Evolutionary conservation across 208 protist species (phyloP).

Genomic region (Acanthamoeba culbertsoni): DNA sequence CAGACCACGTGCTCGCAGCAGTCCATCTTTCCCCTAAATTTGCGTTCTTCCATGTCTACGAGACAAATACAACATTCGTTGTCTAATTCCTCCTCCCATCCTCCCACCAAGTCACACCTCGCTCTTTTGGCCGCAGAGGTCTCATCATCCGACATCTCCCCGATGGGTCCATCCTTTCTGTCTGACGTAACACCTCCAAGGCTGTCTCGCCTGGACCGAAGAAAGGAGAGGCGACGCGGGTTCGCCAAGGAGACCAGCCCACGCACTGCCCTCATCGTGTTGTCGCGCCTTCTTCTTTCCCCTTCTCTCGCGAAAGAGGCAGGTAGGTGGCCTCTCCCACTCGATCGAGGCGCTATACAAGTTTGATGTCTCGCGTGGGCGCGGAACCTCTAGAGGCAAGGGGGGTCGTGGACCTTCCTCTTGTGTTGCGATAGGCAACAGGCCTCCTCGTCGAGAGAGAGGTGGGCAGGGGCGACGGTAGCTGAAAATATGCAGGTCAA

Average conservation of each 20-base stretch:
- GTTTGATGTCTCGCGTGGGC: not conserved
- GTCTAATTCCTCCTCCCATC: not conserved
- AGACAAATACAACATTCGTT: constrained; percentile 13
- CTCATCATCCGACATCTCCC: constrained; percentile 7
- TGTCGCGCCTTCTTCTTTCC: not conserved
- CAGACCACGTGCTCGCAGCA: constrained; percentile 25
- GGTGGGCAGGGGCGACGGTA: no score
- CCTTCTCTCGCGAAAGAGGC: not conserved
- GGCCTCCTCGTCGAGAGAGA: no score
- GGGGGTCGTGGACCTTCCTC: no score
- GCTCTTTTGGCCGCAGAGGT: not conserved
- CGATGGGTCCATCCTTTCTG: constrained; percentile 3
- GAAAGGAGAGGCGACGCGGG: not conserved
- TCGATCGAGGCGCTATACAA: not conserved
- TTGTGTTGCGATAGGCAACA: no score
- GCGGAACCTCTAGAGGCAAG: no score
- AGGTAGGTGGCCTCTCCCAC: not conserved
- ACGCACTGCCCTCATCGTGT: not conserved
- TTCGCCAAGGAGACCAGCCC: not conserved
- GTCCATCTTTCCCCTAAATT: not conserved
- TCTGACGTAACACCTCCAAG: not conserved
- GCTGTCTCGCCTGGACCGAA: not conserved
- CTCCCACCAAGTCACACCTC: not conserved
- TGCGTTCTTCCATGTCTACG: not conserved
- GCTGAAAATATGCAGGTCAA: no score